These are phyloP conservation scores for Pachysandra terminalis DNA, from an alignment of 164 flowering plant genomes.

Conservation along the genomic window DNA sequence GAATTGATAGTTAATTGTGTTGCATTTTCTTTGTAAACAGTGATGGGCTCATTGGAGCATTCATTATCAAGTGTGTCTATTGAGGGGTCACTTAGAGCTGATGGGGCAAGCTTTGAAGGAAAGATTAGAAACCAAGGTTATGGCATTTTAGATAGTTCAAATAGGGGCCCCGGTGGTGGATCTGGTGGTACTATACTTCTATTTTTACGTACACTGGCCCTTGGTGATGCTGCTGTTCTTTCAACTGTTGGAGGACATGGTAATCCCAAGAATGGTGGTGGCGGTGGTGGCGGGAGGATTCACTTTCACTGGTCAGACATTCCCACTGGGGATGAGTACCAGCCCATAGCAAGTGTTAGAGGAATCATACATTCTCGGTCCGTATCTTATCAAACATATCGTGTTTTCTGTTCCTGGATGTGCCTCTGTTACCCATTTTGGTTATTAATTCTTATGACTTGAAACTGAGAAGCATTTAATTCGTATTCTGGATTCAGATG, in stretches of 20 bases:
- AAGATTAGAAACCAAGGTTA: slow-evolving; percentile 18
- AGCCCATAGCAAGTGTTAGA: slow-evolving; percentile 54
- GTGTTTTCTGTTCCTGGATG: neutral
- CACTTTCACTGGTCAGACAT: slow-evolving; percentile 94
- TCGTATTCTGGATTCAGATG: too few species aligned
- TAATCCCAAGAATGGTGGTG: slow-evolving; percentile 69
- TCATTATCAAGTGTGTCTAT: slow-evolving; percentile 62
- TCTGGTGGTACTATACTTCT: slow-evolving; percentile 94
- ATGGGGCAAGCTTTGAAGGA: slow-evolving; percentile 72
- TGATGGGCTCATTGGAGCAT: slow-evolving; percentile 92
- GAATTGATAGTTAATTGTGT: neutral
- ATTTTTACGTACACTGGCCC: slow-evolving; percentile 52
- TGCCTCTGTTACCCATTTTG: too few species aligned
- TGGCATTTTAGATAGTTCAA: slow-evolving; percentile 13
- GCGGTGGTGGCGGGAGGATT: slow-evolving; percentile 95
- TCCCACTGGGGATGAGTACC: slow-evolving; percentile 71
- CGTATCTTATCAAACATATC: slow-evolving; percentile 10
- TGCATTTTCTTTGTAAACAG: slow-evolving; percentile 31
- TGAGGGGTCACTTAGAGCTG: slow-evolving; percentile 73
- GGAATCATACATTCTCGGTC: slow-evolving; percentile 65
- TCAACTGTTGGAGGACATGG: slow-evolving; percentile 87
- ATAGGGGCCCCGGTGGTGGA: slow-evolving; percentile 80
- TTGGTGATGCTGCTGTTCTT: slow-evolving; percentile 49
- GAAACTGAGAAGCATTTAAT: neutral
- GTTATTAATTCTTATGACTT: neutral